Percentiles rank a stretch among this genome's conserved stretches.
phyloP scores from a whole-genome alignment of 768 basidiomycete species.

The Infundibulicybe gibba region DNA sequence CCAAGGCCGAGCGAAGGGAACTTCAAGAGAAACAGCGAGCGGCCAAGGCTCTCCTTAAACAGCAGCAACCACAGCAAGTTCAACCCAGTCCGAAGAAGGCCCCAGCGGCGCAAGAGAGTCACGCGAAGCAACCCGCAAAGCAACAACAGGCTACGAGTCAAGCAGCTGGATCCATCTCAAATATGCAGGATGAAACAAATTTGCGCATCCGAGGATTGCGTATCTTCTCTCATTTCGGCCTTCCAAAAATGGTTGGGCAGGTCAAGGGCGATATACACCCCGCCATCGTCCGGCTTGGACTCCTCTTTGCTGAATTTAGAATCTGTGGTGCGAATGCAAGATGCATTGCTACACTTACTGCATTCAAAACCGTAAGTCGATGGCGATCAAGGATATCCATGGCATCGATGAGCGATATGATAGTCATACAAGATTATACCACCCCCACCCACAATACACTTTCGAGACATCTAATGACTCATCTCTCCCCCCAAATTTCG shows the following conservation, averaged over 20 bases:
- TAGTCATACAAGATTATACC: conserved; percentile 87
- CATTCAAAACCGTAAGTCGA: conserved; percentile 81
- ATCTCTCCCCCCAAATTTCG: conserved; percentile 90
- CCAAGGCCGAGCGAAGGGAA: conserved; percentile 78
- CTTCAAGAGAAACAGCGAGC: conserved; percentile 79
- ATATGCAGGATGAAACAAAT: conserved; percentile 27
- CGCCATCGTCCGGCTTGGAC: conserved; percentile 76
- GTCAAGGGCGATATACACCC: conserved; percentile 90
- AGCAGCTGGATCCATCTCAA: background rate
- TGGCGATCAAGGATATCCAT: conserved; percentile 6
- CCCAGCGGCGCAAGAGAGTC: background rate
- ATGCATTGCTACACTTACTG: conserved; percentile 87
- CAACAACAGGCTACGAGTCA: background rate
- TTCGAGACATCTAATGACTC: conserved; percentile 86
- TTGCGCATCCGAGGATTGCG: conserved; percentile 55
- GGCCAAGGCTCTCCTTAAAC: conserved; percentile 58
- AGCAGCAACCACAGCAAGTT: conserved; percentile 6
- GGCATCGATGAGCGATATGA: background rate
- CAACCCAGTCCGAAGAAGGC: background rate
- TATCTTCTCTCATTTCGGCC: conserved; percentile 85
- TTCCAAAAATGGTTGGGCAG: conserved; percentile 55
- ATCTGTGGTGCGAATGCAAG: conserved; percentile 94
- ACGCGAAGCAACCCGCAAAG: background rate
- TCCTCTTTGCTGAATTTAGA: conserved; percentile 89
- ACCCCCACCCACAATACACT: conserved; percentile 86